Evolutionary conservation across 495 filamentous ascomycete genomes (phyloP), one percentile per base, ranked within the genome.

Genomic region (Aspergillus nanangensis): DNA sequence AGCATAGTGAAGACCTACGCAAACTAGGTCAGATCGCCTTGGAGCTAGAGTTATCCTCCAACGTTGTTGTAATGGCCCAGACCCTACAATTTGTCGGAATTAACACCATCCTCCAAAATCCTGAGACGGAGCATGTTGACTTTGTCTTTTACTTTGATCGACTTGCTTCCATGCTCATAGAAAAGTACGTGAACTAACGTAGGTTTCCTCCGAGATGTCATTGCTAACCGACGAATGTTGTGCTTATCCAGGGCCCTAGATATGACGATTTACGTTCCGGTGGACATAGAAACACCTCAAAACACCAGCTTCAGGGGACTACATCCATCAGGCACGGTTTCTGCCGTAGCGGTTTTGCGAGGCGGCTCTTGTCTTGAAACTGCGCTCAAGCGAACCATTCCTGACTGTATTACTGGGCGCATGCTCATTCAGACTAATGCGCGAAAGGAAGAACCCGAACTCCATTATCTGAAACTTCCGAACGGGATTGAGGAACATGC

Each of bases 61-160:
- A 86, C 52, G 83, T 93, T 24, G 61, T 84, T 4, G 57, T 92
- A 13, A 71, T 96, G 45, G 67, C 81, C 18, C 74, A 87, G 47
- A 93, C 84, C 0, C 75, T 80, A 4, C 92, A 98, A 61, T 70
- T 96, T 32, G 66, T 76, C 23, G 91, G 80, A 17, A 95, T 98
- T 80, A 91, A 86, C 63, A 95, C 91, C 0, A 84, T 96, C 40
- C 79, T 98, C 22, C 87, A 92, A 55, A 76, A 89, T 57, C 87
- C 86, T 18, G 76, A 84, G 33, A 92, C 86, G 1, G 68, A 82
- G 9, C 79, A 85, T 32, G 93, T 95, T 51, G 90, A 96, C 50
- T 97, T 96, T 59, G 88, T 95, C 44, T 97, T 96, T 64, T 95
- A 96, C 63, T 96, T 96, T 55, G 88, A 98, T 66, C 82, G 93